A percentile compares a stretch with the other conserved stretches of the same genome.
Conservation (phyloP, 2,329 filamentous ascomycete genomes). For the Plenodomus biglobosus region DNA sequence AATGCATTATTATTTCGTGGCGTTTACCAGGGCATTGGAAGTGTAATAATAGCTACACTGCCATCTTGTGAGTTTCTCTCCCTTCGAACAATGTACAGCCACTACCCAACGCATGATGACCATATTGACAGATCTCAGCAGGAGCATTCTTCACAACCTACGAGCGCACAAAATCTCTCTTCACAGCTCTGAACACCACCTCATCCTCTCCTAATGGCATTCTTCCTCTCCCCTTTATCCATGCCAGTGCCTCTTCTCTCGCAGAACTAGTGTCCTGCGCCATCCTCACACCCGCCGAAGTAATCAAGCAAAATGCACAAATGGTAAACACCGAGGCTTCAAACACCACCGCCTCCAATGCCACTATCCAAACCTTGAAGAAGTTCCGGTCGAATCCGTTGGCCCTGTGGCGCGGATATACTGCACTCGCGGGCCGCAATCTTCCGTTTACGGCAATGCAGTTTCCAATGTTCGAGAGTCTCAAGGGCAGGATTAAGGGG, state of each 20-base stretch:
- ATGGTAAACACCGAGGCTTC: constrained; percentile 58
- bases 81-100: neutral
- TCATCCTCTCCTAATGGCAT: constrained; percentile 37
- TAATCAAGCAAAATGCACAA: constrained; percentile 92
- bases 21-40: constrained; percentile 84
- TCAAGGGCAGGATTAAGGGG: constrained; percentile 58
- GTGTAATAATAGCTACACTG: constrained; percentile 81
- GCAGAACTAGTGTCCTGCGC: constrained; percentile 85
- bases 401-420: constrained; percentile 70
- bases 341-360: constrained; percentile 41
- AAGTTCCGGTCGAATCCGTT: constrained; percentile 59
- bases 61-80: constrained; percentile 64
- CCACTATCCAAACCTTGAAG: constrained; percentile 59
- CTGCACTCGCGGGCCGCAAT: constrained; percentile 78
- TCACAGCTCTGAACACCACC: constrained; percentile 55
- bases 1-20: constrained; percentile 66
- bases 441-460: constrained; percentile 85
- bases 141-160: constrained; percentile 91
- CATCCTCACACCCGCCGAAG: constrained; percentile 84
- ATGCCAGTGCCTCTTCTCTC: constrained; percentile 71
- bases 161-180: constrained; percentile 69
- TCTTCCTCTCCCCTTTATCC: constrained; percentile 68
- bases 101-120: neutral
- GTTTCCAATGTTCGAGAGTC: constrained; percentile 80
- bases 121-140: constrained; percentile 50